Base-by-base conservation (phyloP, 2,329 filamentous ascomycete species). In the Trichoderma sp. region DNA sequence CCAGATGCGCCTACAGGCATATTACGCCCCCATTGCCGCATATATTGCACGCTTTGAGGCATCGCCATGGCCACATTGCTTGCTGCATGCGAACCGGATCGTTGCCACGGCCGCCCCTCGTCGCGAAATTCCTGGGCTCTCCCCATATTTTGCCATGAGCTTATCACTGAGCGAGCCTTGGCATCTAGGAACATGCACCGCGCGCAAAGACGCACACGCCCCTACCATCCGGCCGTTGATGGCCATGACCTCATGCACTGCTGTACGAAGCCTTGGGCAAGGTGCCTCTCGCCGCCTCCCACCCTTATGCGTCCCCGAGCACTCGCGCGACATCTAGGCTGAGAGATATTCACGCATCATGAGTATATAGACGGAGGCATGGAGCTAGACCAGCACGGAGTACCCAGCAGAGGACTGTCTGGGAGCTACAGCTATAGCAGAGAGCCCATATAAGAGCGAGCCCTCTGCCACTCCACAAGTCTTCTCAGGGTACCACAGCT, bases 61-160 rank as follows among this genome's bases (percentile, higher is more conserved):
- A 26, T 18, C 24, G 21, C 18, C n/a, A 21, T 2, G 16, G 26
- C 51, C 5, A 10, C 24, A 21, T 32, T 21, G 52, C 61, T 37
- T 65, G 46, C 55, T 59, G 39, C 59, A 52, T 52, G 46, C 66
- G 46, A 68, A 68, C 66, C 59, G 66, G 59, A 68, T 68, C 59
- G 52, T 59, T 64, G 59, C 66, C 66, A 51, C 66, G 39, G 39
- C 59, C 51, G 14, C 66, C 51, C 66, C 52, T 56, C 39, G 43
- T 68, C 32, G 46, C 26, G 21, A 55, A 52, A 24, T 28, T 4
- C 13, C 43, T 61, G 37, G 37, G 14, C 28, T 8, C 54, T 21
- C 63, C 63, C 63, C 63, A 66, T 66, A 66, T 21, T 66, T 66
- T 66, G 63, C 63, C 63, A 66, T 59, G 63, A 66, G 63, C 63